Conservation (phyloP, 352 stramenopile species). For the Pythium brachiatum region DNA sequence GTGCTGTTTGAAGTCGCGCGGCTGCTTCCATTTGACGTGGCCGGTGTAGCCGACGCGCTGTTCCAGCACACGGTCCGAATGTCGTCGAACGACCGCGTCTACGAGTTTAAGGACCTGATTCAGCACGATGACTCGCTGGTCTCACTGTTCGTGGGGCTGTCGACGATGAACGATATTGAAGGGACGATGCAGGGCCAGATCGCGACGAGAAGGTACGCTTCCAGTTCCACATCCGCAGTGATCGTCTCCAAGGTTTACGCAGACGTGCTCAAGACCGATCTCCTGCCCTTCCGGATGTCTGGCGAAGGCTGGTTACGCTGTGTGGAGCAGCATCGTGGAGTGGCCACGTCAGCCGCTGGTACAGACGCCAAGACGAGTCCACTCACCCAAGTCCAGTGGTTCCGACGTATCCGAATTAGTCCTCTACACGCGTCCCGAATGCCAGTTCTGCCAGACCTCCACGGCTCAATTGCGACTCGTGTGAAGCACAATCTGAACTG, state of each 20-base stretch:
- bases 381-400: conserved; percentile 7
- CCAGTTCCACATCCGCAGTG: background rate
- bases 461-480: background rate
- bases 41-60: conserved; percentile 7
- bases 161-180: background rate
- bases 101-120: conserved; percentile 5
- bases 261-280: background rate
- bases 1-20: background rate
- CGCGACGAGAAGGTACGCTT: background rate
- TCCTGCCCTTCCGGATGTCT: background rate
- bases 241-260: conserved; percentile 7
- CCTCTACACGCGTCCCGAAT: background rate
- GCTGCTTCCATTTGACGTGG: conserved; percentile 5
- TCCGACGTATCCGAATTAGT: conserved; percentile 1
- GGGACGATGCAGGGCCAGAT: conserved; percentile 15
- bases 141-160: background rate
- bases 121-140: conserved; percentile 4
- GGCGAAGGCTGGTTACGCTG: conserved; percentile 10
- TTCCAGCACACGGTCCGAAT: conserved; percentile 13
- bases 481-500: background rate
- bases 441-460: background rate
- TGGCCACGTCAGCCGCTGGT: background rate
- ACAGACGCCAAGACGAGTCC: background rate
- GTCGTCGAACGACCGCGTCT: conserved; percentile 8
- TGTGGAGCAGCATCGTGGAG: background rate